A percentile compares a stretch with the other conserved stretches of the same genome.
phyloP scores from a whole-genome alignment of 768 basidiomycete genomes.

The Termitomyces bulborhizus region DNA sequence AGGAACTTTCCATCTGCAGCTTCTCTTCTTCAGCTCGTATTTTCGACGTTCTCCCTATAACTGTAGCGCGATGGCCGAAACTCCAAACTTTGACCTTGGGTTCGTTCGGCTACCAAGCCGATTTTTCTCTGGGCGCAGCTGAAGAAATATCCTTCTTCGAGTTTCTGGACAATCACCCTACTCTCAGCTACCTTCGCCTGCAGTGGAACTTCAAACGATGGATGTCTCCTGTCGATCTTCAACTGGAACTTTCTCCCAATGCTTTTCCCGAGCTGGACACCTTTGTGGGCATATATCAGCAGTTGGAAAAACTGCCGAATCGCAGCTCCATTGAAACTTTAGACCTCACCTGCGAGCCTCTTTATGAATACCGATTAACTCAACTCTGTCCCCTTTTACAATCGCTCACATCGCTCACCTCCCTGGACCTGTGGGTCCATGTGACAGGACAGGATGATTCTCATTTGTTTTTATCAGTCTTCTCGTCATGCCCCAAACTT shows the following conservation, averaged over 20 bases:
- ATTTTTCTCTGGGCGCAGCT: conserved; percentile 33
- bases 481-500: conserved; percentile 29
- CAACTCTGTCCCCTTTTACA: conserved; percentile 28
- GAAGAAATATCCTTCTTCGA: conserved; percentile 22
- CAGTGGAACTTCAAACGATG: conserved; percentile 47
- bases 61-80: conserved; percentile 32
- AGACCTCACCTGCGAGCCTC: conserved; percentile 44
- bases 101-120: conserved; percentile 42
- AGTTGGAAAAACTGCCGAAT: conserved; percentile 33
- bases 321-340: conserved; percentile 30
- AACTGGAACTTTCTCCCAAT: conserved; percentile 22
- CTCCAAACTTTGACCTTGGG: conserved; percentile 41
- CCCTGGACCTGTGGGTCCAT: conserved; percentile 44
- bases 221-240: conserved; percentile 37
- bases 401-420: conserved; percentile 30
- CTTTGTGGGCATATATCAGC: conserved; percentile 43
- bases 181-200: conserved; percentile 36
- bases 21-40: conserved; percentile 42
- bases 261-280: conserved; percentile 31
- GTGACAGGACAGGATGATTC: conserved; percentile 27
- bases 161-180: conserved; percentile 33
- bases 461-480: conserved; percentile 28
- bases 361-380: conserved; percentile 29
- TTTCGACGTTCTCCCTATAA: conserved; percentile 35
- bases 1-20: conserved; percentile 43